Evolutionary conservation across 192 early-diverging fungal genomes (phyloP).

Genomic region (Globomyces pollinis-pini): DNA sequence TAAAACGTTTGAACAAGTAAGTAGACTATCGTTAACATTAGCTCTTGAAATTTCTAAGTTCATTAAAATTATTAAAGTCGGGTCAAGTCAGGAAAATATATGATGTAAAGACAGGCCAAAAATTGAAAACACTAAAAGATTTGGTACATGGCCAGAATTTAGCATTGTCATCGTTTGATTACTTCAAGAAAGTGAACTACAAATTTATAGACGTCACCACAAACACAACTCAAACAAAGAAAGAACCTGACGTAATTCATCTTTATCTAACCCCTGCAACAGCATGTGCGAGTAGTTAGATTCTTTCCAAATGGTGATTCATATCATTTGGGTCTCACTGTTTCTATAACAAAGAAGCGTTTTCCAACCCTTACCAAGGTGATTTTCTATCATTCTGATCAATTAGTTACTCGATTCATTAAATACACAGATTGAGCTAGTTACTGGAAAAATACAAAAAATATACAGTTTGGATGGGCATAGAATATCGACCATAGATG

Average conservation of each 20-base stretch:
- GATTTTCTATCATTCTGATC: neutral
- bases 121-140: conserved; percentile 30
- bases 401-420: conserved; percentile 37
- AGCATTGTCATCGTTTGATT: conserved; percentile 26
- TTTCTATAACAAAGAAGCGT: conserved; percentile 28
- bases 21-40: neutral
- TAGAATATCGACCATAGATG: conserved; percentile 1
- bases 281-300: conserved; percentile 9
- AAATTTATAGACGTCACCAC: conserved; percentile 10
- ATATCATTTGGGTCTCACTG: conserved; percentile 35
- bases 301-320: conserved; percentile 47
- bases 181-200: conserved; percentile 26
- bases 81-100: conserved; percentile 36
- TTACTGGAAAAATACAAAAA: conserved; percentile 24
- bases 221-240: neutral
- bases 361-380: conserved; percentile 36
- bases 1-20: conserved; percentile 42
- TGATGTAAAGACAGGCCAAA: conserved; percentile 34
- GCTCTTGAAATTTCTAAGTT: conserved; percentile 11
- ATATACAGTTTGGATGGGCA: conserved; percentile 24
- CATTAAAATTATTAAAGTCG: conserved; percentile 1
- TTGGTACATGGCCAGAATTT: conserved; percentile 36
- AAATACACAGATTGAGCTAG: conserved; percentile 28
- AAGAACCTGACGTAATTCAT: neutral
- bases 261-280: too few species aligned